Evolutionary conservation across 2,329 filamentous ascomycete species (phyloP).

Genomic region (Aspergillus floridensis): DNA sequence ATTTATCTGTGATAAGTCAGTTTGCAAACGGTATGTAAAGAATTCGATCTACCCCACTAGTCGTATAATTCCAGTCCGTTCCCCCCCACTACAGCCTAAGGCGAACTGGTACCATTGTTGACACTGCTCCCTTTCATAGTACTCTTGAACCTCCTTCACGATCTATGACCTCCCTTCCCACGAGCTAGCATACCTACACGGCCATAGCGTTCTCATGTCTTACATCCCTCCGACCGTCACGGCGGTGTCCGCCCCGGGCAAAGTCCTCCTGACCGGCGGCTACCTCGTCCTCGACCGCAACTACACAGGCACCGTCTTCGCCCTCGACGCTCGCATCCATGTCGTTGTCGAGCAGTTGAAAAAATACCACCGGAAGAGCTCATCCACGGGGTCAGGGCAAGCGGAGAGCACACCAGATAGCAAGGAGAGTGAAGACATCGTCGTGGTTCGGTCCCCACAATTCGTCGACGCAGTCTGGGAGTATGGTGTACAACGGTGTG

Average conservation of each 20-base stretch:
- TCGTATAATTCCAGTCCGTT: background rate
- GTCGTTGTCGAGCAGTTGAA: constrained; percentile 56
- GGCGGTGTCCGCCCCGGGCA: constrained; percentile 87
- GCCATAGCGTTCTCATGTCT: constrained; percentile 7
- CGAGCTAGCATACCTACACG: background rate
- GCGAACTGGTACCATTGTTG: background rate
- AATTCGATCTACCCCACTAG: background rate
- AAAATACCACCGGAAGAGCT: constrained; percentile 29
- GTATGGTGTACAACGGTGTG: constrained; percentile 71
- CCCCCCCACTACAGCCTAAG: background rate
- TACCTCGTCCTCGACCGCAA: constrained; percentile 89
- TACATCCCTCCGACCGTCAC: constrained; percentile 29
- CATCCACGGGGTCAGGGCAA: constrained; percentile 15
- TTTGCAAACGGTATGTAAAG: background rate
- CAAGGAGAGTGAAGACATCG: constrained; percentile 64
- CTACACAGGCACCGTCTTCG: constrained; percentile 73
- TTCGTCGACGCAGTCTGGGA: constrained; percentile 85
- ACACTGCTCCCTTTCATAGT: background rate
- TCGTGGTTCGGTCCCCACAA: constrained; percentile 87
- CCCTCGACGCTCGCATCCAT: constrained; percentile 63
- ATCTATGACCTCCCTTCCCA: background rate
- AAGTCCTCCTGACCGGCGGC: constrained; percentile 90
- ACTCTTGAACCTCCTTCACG: background rate
- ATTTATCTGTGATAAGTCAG: background rate
- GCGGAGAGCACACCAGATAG: constrained; percentile 44